phyloP scores from a whole-genome alignment of 2,329 filamentous ascomycete species.

The Chrysosporium queenslandicum region DNA sequence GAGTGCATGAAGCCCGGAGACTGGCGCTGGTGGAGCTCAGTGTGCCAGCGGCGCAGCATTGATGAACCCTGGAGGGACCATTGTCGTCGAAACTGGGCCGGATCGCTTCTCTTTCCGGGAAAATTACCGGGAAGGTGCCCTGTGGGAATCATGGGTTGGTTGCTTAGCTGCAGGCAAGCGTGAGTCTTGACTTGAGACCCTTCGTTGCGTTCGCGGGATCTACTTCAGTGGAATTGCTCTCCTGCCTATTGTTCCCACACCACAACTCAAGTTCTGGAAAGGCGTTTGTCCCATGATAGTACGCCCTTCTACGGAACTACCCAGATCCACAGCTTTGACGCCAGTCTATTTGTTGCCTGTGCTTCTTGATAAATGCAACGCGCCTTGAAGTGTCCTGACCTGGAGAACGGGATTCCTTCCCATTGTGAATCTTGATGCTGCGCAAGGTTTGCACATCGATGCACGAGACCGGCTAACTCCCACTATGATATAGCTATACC shows the following conservation, averaged over 20 bases:
- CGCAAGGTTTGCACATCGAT: not conserved
- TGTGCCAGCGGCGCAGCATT: slow-evolving; percentile 6
- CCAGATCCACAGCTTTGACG: not conserved
- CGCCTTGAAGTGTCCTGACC: not conserved
- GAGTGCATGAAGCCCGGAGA: not conserved
- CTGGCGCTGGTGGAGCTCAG: slow-evolving; percentile 13
- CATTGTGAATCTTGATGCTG: not conserved
- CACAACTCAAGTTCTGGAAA: not conserved
- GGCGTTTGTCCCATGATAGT: not conserved
- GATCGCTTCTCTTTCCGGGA: not conserved
- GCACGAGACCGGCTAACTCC: not conserved
- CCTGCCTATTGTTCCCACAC: not conserved
- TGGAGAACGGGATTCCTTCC: not conserved
- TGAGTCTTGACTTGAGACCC: slow-evolving; percentile 14
- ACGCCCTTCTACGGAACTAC: not conserved
- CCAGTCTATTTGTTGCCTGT: not conserved
- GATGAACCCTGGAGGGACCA: slow-evolving; percentile 1
- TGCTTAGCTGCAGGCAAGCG: slow-evolving; percentile 26
- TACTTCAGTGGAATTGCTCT: not conserved
- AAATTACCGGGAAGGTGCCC: not conserved
- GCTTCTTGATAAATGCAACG: too few species aligned
- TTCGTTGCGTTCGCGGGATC: not conserved
- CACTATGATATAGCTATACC: slow-evolving; percentile 1
- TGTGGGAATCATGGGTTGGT: slow-evolving; percentile 27
- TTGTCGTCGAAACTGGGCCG: slow-evolving; percentile 4